Evolutionary conservation across 208 protist species (phyloP), one percentile per base, ranked within the genome.

Genomic region (Plasmodiophora brassicae): DNA sequence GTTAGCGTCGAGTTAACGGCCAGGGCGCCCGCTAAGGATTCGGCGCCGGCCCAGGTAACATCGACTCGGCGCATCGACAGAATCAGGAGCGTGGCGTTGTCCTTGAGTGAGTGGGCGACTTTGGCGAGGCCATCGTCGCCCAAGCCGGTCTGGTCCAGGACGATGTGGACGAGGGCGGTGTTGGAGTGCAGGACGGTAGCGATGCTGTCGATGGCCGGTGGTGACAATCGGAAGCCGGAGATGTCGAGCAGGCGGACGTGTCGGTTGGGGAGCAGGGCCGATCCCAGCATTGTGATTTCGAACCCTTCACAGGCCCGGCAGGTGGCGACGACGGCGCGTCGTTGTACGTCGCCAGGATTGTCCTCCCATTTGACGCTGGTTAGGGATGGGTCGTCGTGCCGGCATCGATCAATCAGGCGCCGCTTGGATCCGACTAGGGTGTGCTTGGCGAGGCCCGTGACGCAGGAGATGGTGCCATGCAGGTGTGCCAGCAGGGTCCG

Each of bases 371-470:
- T 78, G 10, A 78, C 32, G 41, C n/a, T 36, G 14, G 41, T 78
- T 32, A 78, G n/a, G 10, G 65, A 78, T 8, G 65, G 65, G n/a
- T 78, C 65, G 65, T 78, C 41, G n/a, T 78, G 65, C 65, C n/a
- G 5, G n/a, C 65, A 78, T 14, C 65, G 65, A 32, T 78, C 65
- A 32, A 78, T 78, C 32, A 78, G 32, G 5, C 65, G 65, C 5
- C 65, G 5, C 20, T 32, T 5, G 41, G n/a, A 5, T n/a, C 14
- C 5, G 41, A 38, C 10, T 5, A 78, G 65, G 14, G 65, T 38
- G n/a, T 78, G 65, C 5, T 38, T 8, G n/a, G 5, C 20, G 32
- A 78, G 65, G 14, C 65, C 65, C 20, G 14, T 5, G 10, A 38
- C 65, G n/a, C 65, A 78, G n/a, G 14, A 38, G 5, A 78, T 38